These are phyloP conservation scores for Ganoderma sinense DNA, from an alignment of 1,284 basidiomycete species.

Conservation along the genomic window DNA sequence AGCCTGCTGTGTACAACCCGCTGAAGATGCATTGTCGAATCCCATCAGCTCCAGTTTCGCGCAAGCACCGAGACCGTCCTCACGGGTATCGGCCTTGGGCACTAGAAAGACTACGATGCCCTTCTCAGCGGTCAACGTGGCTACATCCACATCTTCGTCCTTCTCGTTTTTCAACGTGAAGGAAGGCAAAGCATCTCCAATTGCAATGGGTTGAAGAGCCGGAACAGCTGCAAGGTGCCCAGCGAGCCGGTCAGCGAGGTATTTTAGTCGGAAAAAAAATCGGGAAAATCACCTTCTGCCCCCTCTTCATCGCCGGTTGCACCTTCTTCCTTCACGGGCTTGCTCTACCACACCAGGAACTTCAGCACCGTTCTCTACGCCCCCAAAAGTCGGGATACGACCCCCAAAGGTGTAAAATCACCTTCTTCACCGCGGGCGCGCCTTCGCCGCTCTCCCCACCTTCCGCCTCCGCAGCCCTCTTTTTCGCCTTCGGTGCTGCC, in stretches of 20 bases:
- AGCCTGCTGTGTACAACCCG: constrained; percentile 89
- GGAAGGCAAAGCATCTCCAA: constrained; percentile 83
- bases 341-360: constrained; percentile 25
- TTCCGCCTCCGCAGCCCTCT: constrained; percentile 33
- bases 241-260: not conserved
- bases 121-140: constrained; percentile 66
- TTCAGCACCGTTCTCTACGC: not conserved
- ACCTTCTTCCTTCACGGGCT: constrained; percentile 31
- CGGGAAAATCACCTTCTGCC: constrained; percentile 11
- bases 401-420: constrained; percentile 16
- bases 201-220: constrained; percentile 53
- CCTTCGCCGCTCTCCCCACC: constrained; percentile 27
- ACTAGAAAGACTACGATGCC: constrained; percentile 87
- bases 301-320: constrained; percentile 20
- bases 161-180: constrained; percentile 83
- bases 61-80: constrained; percentile 37
- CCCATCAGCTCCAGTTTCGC: not conserved
- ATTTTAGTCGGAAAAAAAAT: not conserved
- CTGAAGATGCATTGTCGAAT: constrained; percentile 46
- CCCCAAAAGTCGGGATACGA: not conserved
- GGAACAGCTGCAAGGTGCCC: constrained; percentile 1
- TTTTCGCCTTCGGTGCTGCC: constrained; percentile 34
- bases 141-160: constrained; percentile 74
- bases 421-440: constrained; percentile 40
- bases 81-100: constrained; percentile 87